Evolutionary conservation across 2,329 filamentous ascomycete species (phyloP).

Genomic region (Trichoderma breve): DNA sequence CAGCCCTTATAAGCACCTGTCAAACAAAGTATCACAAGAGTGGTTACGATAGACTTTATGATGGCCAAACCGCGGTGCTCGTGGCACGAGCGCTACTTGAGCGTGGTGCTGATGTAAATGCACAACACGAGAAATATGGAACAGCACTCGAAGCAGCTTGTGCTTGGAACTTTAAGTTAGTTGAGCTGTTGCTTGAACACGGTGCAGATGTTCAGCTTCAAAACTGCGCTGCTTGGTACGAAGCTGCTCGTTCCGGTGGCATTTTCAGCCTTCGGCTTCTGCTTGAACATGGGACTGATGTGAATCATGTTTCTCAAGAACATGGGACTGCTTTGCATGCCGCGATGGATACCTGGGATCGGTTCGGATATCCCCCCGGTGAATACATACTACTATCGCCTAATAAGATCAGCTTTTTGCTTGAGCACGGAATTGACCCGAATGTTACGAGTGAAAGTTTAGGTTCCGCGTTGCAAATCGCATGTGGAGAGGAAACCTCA

Average conservation of each 20-base stretch:
- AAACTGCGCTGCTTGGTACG: not conserved
- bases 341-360: no score
- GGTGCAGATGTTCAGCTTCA: not conserved
- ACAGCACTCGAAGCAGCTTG: not conserved
- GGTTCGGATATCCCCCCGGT: no score
- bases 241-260: no score
- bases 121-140: not conserved
- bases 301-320: not conserved
- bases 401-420: no score
- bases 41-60: no score
- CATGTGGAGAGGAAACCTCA: no score
- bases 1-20: not conserved
- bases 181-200: not conserved
- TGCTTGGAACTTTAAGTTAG: not conserved
- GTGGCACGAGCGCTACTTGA: not conserved
- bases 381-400: no score
- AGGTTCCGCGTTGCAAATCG: no score
- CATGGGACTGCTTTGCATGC: no score
- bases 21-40: no score
- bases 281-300: not conserved
- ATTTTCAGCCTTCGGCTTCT: not conserved
- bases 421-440: no score
- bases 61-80: not conserved
- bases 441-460: no score
- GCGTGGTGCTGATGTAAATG: not conserved